These are phyloP conservation scores for Tetrahymena thermophila DNA, from an alignment of 73 alveolate species.

Conservation along the genomic window DNA sequence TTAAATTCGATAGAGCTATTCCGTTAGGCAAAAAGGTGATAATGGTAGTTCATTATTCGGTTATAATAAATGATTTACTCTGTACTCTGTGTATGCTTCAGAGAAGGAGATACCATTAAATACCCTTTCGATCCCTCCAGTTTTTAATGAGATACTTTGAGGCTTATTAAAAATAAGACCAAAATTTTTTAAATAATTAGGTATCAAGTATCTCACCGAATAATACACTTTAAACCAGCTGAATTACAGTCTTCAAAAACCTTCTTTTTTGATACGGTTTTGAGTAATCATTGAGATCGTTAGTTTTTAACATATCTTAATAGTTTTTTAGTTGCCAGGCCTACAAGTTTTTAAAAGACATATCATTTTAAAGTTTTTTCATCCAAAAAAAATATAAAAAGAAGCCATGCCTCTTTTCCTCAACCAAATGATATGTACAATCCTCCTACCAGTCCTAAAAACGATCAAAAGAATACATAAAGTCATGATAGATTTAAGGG, in stretches of 20 bases:
- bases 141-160: background rate
- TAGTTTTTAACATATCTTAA: background rate
- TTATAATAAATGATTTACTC: background rate
- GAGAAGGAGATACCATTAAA: background rate
- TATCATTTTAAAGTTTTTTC: background rate
- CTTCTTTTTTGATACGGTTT: background rate
- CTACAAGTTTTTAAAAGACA: background rate
- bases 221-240: background rate
- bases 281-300: background rate
- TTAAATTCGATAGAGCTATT: background rate
- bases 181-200: background rate
- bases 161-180: background rate
- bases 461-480: background rate
- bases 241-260: background rate
- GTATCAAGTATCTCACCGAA: background rate
- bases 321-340: background rate
- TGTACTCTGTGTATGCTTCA: background rate
- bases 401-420: conserved; percentile 5
- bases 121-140: background rate
- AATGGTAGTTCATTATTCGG: background rate
- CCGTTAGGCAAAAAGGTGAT: conserved; percentile 1
- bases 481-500: background rate
- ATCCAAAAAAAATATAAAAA: background rate
- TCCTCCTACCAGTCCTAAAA: background rate
- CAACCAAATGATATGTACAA: background rate